These are phyloP conservation scores for Schwanniomyces yamadae DNA, from an alignment of 805 yeast genomes.

Conservation along the genomic window DNA sequence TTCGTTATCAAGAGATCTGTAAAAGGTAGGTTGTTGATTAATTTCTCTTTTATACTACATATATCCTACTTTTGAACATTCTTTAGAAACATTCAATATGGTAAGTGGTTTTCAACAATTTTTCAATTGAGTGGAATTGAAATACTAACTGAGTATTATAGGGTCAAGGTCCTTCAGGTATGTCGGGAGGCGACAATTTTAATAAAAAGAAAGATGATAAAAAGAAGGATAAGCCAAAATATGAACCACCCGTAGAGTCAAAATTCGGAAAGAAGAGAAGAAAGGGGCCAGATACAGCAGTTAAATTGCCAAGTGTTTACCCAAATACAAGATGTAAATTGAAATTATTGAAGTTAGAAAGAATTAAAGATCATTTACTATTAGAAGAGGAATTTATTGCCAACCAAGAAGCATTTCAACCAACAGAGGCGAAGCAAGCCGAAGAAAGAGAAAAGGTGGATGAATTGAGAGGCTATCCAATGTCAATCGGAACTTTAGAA, in stretches of 20 bases:
- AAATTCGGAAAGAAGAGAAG: conserved; percentile 90
- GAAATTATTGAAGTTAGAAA: conserved; percentile 85
- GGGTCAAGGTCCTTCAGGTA: conserved; percentile 60
- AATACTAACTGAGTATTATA: conserved; percentile 8
- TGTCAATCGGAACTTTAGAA: conserved; percentile 94
- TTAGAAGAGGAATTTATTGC: conserved; percentile 95
- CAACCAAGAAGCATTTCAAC: conserved; percentile 91
- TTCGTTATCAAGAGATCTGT: too few relatives aligned
- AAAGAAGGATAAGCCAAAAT: conserved; percentile 88
- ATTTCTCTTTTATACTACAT: too few relatives aligned
- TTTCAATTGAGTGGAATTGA: too few relatives aligned
- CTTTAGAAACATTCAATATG: too few relatives aligned
- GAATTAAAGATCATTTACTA: conserved; percentile 93
- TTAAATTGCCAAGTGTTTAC: conserved; percentile 79
- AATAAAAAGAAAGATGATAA: conserved; percentile 55
- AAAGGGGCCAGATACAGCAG: conserved; percentile 86
- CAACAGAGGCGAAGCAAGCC: conserved; percentile 93
- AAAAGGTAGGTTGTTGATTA: too few relatives aligned
- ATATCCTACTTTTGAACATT: too few relatives aligned
- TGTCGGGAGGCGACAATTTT: conserved; percentile 50
- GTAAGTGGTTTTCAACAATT: too few relatives aligned
- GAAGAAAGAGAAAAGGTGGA: conserved; percentile 95
- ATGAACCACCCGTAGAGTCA: conserved; percentile 97
- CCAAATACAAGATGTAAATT: conserved; percentile 94
- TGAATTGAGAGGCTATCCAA: conserved; percentile 93